Percentiles rank a stretch among this genome's conserved stretches.
phyloP scores from a whole-genome alignment of 129 eudicot species.

The Gnaphalium uliginosum region DNA sequence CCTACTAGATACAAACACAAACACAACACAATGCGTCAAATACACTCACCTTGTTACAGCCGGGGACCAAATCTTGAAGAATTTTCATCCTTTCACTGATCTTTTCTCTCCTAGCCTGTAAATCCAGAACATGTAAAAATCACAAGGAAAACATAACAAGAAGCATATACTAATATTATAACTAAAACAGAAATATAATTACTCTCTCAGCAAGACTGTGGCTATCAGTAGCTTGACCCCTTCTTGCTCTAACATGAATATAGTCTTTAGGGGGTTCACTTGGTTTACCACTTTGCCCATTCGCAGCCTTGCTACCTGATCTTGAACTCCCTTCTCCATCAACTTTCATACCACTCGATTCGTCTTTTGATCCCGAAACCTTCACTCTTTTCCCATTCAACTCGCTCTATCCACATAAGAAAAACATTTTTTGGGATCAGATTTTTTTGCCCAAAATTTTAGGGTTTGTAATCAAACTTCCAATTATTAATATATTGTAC shows the following conservation, averaged over 20 bases:
- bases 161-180: not conserved
- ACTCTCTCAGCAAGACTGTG: constrained; percentile 97
- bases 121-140: not conserved
- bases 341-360: constrained; percentile 43
- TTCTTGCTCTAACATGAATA: constrained; percentile 95
- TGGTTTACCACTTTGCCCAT: constrained; percentile 42
- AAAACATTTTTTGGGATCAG: not conserved
- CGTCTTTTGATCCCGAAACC: constrained; percentile 41
- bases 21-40: not conserved
- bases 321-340: constrained; percentile 64
- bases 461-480: not conserved
- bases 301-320: constrained; percentile 39
- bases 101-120: constrained; percentile 86
- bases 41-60: constrained; percentile 82
- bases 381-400: constrained; percentile 53
- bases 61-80: constrained; percentile 96
- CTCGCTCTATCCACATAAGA: constrained; percentile 43
- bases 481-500: no score
- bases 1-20: not conserved
- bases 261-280: constrained; percentile 79
- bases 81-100: constrained; percentile 93
- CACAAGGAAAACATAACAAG: not conserved
- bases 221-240: constrained; percentile 99
- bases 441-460: not conserved
- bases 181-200: constrained; percentile 19